Base-by-base conservation (phyloP, 2,329 filamentous ascomycete genomes). In the Neopestalotiopsis clavispora region DNA sequence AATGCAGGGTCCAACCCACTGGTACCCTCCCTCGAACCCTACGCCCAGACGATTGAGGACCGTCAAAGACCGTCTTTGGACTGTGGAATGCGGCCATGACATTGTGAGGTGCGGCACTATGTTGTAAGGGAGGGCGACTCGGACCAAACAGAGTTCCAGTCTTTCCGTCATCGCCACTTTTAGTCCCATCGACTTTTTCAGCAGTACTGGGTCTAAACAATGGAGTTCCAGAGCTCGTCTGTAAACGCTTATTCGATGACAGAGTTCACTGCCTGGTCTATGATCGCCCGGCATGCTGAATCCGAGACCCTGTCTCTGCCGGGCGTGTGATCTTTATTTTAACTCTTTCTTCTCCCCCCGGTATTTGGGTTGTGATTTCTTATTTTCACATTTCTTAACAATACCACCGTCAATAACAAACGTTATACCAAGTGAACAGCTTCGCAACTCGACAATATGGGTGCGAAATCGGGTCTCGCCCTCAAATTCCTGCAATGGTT, bases 401-500 rank as follows among this genome's bases (percentile, higher is more conserved):
- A 6, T 17, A 52, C 9, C 6, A 10, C 12, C 40, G 12, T 1
- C 17, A 20, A 40, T 10, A 2, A 61, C n/a, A 20, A 42, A 40
- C 13, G 12, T 30, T 62, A 59, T 23, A 58, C 28, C 56, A 17
- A 58, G 3, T 7, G 42, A 5, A n/a, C n/a, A 52, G n/a, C n/a
- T n/a, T n/a, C n/a, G n/a, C n/a, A n/a, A n/a, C n/a, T 17, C 12
- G 3, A 14, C 77, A 85, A 69, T 67, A 92, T 92, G 90, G 88
- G 85, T 71, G 79, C 83, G 69, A 84, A 84, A 71, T 80, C 83
- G 59, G 89, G 90, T 72, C 79, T 90, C 71, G 84, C 89, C 74
- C 88, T 97, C 74, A 94, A 93, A 75, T 81, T 87, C 69, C 69
- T 87, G 61, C 91, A 94, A 76, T 92, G 91, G 78, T 85, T 91